These are phyloP conservation scores for Hirsutella rhossiliensis DNA, from an alignment of 2,329 filamentous ascomycete species.

Conservation along the genomic window DNA sequence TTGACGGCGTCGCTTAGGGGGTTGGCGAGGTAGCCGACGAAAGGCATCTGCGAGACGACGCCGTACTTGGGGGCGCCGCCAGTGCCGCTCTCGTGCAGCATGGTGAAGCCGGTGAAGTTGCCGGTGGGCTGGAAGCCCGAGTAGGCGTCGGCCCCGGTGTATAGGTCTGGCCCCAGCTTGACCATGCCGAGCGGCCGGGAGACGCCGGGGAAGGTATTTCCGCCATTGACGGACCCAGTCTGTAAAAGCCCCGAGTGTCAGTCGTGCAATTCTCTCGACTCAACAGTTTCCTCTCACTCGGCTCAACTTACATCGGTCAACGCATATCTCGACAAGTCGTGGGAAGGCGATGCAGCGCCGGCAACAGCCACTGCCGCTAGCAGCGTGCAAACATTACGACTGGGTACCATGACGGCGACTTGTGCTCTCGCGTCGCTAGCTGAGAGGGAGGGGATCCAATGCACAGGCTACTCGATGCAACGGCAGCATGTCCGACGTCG, in stretches of 20 bases:
- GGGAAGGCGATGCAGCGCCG: constrained; percentile 2
- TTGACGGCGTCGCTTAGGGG: constrained; percentile 43
- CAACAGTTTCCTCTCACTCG: neutral
- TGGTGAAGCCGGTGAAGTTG: constrained; percentile 45
- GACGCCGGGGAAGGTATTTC: constrained; percentile 39
- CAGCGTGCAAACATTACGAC: neutral
- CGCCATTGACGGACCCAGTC: constrained; percentile 32
- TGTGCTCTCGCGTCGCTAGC: no score
- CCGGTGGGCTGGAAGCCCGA: constrained; percentile 39
- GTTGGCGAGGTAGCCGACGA: constrained; percentile 35
- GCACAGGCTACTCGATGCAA: no score
- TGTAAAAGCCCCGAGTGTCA: constrained; percentile 7
- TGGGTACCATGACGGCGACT: no score
- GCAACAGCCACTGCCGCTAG: neutral
- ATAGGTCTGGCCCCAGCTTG: constrained; percentile 37
- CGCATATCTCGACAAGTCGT: constrained; percentile 19
- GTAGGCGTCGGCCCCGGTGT: constrained; percentile 36
- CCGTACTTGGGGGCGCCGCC: constrained; percentile 61
- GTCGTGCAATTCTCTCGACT: neutral
- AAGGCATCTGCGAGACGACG: constrained; percentile 47
- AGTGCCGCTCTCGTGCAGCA: constrained; percentile 56
- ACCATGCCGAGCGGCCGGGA: constrained; percentile 34
- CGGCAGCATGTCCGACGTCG: no score
- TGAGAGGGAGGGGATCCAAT: no score
- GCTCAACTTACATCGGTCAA: constrained; percentile 19